A percentile compares a stretch with the other conserved stretches of the same genome.
These are phyloP conservation scores for Magnusiomyces starmeri DNA, from an alignment of 1,139 yeast species.

Conservation along the genomic window DNA sequence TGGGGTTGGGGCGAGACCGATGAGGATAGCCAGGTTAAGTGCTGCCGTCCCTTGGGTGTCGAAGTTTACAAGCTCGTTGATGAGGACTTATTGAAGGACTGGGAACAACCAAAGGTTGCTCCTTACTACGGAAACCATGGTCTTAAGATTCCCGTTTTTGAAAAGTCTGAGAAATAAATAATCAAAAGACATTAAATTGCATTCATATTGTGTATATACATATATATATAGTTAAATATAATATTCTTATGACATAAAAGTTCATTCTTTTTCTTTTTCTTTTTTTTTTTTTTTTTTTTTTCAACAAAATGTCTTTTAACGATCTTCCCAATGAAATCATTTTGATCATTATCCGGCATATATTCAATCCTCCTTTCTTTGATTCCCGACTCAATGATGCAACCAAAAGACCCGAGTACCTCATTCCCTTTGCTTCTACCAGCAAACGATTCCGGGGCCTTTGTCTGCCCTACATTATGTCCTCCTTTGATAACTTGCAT, in stretches of 20 bases:
- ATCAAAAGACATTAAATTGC: not conserved
- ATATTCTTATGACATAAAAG: not conserved
- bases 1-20: slow-evolving; percentile 64
- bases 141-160: slow-evolving; percentile 21
- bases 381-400: too few species aligned
- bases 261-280: not conserved
- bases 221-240: not conserved
- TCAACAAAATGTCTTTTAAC: not conserved
- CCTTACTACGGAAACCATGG: slow-evolving; percentile 55
- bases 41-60: slow-evolving; percentile 57
- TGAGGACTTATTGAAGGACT: slow-evolving; percentile 37
- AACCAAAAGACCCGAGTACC: too few species aligned
- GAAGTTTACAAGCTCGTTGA: slow-evolving; percentile 52
- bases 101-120: slow-evolving; percentile 48
- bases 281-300: not conserved
- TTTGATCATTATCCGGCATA: slow-evolving; percentile 22
- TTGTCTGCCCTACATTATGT: too few species aligned
- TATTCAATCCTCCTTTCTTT: slow-evolving; percentile 17
- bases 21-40: slow-evolving; percentile 41
- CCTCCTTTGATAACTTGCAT: too few species aligned
- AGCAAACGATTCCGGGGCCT: too few species aligned
- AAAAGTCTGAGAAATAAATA: not conserved
- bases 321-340: not conserved
- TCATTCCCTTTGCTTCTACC: too few species aligned
- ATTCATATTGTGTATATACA: not conserved